Evolutionary conservation across 1,139 yeast genomes (phyloP).

Genomic region (Protomyces gravidus): DNA sequence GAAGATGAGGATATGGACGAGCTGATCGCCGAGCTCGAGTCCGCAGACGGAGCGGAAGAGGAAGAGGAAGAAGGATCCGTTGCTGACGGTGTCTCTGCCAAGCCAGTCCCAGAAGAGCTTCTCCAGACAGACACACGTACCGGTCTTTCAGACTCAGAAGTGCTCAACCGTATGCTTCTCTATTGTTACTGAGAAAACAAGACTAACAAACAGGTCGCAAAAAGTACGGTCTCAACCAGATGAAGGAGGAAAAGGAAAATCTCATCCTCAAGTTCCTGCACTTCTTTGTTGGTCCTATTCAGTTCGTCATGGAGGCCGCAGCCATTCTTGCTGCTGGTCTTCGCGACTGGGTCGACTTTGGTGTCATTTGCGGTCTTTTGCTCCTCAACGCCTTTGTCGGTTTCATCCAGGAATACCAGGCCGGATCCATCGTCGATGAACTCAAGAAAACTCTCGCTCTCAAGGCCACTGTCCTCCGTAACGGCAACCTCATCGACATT

Average conservation of each 20-base stretch:
- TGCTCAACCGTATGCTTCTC: slow-evolving; percentile 53
- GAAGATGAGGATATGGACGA: slow-evolving; percentile 44
- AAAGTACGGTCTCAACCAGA: slow-evolving; percentile 89
- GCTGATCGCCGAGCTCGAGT: slow-evolving; percentile 82
- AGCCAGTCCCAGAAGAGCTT: slow-evolving; percentile 83
- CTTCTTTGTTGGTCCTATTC: slow-evolving; percentile 97
- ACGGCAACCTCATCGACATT: slow-evolving; percentile 59
- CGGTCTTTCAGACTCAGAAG: slow-evolving; percentile 83
- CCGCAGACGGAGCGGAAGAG: slow-evolving; percentile 56
- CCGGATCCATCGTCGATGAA: slow-evolving; percentile 49
- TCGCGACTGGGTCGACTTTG: slow-evolving; percentile 98
- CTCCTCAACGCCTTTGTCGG: slow-evolving; percentile 90
- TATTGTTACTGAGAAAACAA: too few relatives aligned
- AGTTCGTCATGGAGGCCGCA: slow-evolving; percentile 98
- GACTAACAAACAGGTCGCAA: slow-evolving; percentile 49
- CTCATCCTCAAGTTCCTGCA: slow-evolving; percentile 74
- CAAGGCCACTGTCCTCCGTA: slow-evolving; percentile 61
- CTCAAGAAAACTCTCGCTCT: slow-evolving; percentile 46
- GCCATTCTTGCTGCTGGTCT: slow-evolving; percentile 97
- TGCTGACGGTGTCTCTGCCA: slow-evolving; percentile 45
- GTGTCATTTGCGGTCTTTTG: slow-evolving; percentile 89
- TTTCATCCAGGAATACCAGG: slow-evolving; percentile 88
- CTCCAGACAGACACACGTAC: slow-evolving; percentile 77
- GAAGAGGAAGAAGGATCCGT: slow-evolving; percentile 52
- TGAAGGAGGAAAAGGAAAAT: slow-evolving; percentile 91